Conservation (phyloP, 106 monocot species). For the Dioscorea zingiberensis region DNA sequence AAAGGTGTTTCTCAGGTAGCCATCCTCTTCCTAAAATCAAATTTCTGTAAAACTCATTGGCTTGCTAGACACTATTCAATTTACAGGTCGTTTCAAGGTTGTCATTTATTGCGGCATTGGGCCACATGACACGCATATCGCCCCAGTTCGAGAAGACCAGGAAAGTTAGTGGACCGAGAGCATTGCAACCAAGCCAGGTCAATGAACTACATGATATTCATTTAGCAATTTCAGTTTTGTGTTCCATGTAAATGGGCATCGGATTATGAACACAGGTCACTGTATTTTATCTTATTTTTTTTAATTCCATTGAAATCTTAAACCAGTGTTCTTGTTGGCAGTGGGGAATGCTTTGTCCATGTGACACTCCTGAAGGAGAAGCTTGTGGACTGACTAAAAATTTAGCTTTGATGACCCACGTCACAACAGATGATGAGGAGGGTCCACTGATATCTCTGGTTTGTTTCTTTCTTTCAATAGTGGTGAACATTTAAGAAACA, state of each 20-base stretch:
- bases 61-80: not conserved
- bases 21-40: not conserved
- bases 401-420: slow-evolving; percentile 93
- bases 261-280: no score
- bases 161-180: slow-evolving; percentile 98
- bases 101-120: slow-evolving; percentile 80
- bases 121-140: slow-evolving; percentile 88
- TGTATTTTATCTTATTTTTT: no score
- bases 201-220: no score
- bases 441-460: slow-evolving; percentile 79
- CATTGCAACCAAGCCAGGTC: slow-evolving; percentile 97
- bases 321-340: no score
- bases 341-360: slow-evolving; percentile 99
- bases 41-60: not conserved
- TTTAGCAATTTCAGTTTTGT: no score
- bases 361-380: slow-evolving; percentile 99
- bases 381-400: slow-evolving; percentile 97
- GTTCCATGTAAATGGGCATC: no score
- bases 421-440: slow-evolving; percentile 96
- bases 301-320: no score
- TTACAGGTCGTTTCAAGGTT: slow-evolving; percentile 71
- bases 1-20: slow-evolving; percentile 91
- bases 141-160: slow-evolving; percentile 99
- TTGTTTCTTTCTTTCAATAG: slow-evolving; percentile 8
- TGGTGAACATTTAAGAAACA: not conserved